Percentiles rank a stretch among this genome's conserved stretches.
Evolutionary conservation across 495 filamentous ascomycete species (phyloP).

Genomic region (Trichoderma virens): DNA sequence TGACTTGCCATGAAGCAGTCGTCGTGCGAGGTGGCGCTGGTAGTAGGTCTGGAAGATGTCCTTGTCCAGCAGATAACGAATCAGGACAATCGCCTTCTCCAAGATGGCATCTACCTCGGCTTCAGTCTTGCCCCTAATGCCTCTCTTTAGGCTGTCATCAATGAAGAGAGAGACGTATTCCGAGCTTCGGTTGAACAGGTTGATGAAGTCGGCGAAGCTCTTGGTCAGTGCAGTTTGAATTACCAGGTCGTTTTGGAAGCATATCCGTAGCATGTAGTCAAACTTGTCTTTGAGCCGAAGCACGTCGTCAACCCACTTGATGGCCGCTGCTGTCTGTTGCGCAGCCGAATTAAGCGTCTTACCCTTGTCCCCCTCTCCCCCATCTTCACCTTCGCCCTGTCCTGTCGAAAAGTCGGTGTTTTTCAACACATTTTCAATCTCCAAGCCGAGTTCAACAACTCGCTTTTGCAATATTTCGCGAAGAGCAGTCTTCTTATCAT

Average conservation of each 20-base stretch:
- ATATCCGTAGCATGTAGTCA: constrained; percentile 60
- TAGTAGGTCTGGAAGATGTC: constrained; percentile 97
- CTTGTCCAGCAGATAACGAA: constrained; percentile 83
- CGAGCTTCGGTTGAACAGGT: constrained; percentile 69
- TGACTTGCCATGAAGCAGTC: constrained; percentile 78
- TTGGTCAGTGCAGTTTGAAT: constrained; percentile 74
- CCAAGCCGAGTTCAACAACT: constrained; percentile 70
- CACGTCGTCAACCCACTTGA: constrained; percentile 93
- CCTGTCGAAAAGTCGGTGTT: constrained; percentile 37
- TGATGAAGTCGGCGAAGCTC: constrained; percentile 88
- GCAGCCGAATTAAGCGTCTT: constrained; percentile 36
- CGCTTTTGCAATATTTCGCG: constrained; percentile 61
- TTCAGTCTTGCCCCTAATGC: constrained; percentile 88
- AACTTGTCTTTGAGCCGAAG: constrained; percentile 83
- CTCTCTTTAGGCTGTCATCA: constrained; percentile 91
- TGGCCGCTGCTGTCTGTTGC: constrained; percentile 67
- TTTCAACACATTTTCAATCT: constrained; percentile 65
- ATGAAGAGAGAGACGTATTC: constrained; percentile 96
- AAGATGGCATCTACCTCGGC: constrained; percentile 78
- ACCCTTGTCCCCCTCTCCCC: constrained; percentile 42
- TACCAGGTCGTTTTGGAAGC: constrained; percentile 67
- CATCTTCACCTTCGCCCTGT: constrained; percentile 28
- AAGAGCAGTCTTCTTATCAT: constrained; percentile 63
- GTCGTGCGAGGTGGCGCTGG: constrained; percentile 88
- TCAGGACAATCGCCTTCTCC: constrained; percentile 80